A percentile compares a stretch with the other conserved stretches of the same genome.
These are phyloP conservation scores for Viola pubescens DNA, from an alignment of 441 rosid species.

Conservation along the genomic window DNA sequence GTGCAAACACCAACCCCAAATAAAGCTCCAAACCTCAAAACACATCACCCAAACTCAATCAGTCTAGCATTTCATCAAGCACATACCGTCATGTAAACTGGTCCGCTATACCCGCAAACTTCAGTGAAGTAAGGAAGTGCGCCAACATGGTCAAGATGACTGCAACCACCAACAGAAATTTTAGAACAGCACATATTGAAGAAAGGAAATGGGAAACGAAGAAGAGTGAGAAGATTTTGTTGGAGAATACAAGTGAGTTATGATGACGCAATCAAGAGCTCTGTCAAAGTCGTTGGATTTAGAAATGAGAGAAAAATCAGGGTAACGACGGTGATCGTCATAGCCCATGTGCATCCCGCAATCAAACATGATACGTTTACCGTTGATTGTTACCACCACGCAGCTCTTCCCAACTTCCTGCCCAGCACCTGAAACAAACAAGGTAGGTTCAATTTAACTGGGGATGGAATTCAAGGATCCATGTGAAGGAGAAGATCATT, in stretches of 20 bases:
- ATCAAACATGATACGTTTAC: slow-evolving; percentile 86
- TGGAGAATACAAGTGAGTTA: slow-evolving; percentile 70
- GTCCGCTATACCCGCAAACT: slow-evolving; percentile 82
- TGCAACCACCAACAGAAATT: slow-evolving; percentile 13
- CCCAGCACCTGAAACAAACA: slow-evolving; percentile 55
- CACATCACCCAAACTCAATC: not conserved
- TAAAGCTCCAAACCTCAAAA: not conserved
- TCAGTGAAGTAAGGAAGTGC: slow-evolving; percentile 96
- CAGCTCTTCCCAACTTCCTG: slow-evolving; percentile 98
- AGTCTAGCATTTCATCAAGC: slow-evolving; percentile 28
- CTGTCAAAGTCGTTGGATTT: slow-evolving; percentile 45
- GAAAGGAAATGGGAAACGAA: not conserved
- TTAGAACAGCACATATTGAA: not conserved
- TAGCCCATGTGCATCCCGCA: slow-evolving; percentile 98
- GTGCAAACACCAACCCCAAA: slow-evolving; percentile 10
- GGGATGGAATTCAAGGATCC: not conserved
- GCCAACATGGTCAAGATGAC: slow-evolving; percentile 94
- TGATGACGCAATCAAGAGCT: slow-evolving; percentile 56
- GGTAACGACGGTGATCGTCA: slow-evolving; percentile 70
- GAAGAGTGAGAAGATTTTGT: not conserved
- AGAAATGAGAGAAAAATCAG: slow-evolving; percentile 71
- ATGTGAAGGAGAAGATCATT: not conserved
- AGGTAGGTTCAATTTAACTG: not conserved
- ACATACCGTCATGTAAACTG: slow-evolving; percentile 91
- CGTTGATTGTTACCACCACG: slow-evolving; percentile 70